Evolutionary conservation across 306 rosid species (phyloP).

Genomic region (Corylus americana): DNA sequence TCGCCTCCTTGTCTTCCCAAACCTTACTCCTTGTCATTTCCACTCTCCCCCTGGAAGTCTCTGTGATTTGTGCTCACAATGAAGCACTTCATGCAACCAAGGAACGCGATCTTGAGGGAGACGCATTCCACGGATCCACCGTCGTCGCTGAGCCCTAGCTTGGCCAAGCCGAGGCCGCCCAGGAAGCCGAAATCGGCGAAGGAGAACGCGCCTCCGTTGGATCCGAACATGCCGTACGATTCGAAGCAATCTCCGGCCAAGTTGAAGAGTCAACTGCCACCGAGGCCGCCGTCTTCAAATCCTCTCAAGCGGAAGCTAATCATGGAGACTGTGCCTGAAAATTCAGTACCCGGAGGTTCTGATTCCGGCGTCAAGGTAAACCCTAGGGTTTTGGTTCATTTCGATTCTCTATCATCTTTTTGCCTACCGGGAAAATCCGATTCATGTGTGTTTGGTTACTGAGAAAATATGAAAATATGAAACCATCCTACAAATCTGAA

Average conservation of each 20-base stretch:
- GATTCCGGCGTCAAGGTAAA: conserved; percentile 93
- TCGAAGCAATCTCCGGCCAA: conserved; percentile 63
- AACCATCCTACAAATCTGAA: not conserved
- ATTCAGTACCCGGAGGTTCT: conserved; percentile 42
- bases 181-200: conserved; percentile 64
- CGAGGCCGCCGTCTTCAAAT: conserved; percentile 81
- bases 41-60: conserved; percentile 13
- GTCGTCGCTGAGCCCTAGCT: conserved; percentile 54
- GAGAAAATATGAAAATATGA: not conserved
- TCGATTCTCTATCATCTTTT: not conserved
- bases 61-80: conserved; percentile 24
- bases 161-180: conserved; percentile 48
- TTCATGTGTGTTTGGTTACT: not conserved
- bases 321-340: conserved; percentile 50
- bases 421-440: not conserved
- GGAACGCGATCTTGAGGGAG: conserved; percentile 60
- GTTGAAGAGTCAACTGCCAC: conserved; percentile 77
- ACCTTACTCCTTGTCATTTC: conserved; percentile 9
- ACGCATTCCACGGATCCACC: conserved; percentile 45
- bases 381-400: not conserved
- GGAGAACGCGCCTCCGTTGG: conserved; percentile 80
- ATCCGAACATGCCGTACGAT: conserved; percentile 48
- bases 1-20: conserved; percentile 37
- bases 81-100: conserved; percentile 87
- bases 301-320: conserved; percentile 93